Conservation (phyloP, 768 basidiomycete species). For the Megacollybia marginata region DNA sequence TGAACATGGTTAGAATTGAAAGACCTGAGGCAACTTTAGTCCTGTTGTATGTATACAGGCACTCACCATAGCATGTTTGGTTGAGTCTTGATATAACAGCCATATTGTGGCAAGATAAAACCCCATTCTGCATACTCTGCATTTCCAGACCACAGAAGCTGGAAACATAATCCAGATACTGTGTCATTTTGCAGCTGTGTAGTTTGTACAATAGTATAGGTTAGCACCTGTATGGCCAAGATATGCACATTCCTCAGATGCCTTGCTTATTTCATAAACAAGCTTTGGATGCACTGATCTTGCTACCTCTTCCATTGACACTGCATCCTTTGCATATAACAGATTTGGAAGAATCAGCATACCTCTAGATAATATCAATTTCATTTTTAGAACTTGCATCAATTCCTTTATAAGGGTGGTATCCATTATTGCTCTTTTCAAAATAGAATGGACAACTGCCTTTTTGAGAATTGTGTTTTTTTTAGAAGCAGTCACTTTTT, state of each 20-base stretch:
- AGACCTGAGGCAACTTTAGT: neutral
- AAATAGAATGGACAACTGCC: no score
- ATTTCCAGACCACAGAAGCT: neutral
- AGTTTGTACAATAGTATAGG: neutral
- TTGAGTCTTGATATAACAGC: neutral
- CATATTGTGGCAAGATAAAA: neutral
- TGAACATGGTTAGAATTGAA: neutral
- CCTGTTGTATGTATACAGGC: neutral
- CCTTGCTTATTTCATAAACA: neutral
- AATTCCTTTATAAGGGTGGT: no score
- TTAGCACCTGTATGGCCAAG: neutral
- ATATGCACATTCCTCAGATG: neutral
- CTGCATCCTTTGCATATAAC: neutral
- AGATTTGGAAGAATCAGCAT: neutral
- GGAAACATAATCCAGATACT: neutral
- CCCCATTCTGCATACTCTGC: neutral
- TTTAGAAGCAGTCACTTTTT: no score
- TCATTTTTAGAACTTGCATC: no score
- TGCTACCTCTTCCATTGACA: neutral
- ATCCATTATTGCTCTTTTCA: no score
- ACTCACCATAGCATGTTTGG: neutral
- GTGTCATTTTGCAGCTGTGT: neutral
- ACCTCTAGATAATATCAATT: no score
- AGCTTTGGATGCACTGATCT: neutral
- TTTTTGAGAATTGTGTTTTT: no score